Percentiles rank a stretch among this genome's conserved stretches.
Conservation (phyloP, 2,329 filamentous ascomycete genomes). For the Dryadomyces quercus-mongolicae region DNA sequence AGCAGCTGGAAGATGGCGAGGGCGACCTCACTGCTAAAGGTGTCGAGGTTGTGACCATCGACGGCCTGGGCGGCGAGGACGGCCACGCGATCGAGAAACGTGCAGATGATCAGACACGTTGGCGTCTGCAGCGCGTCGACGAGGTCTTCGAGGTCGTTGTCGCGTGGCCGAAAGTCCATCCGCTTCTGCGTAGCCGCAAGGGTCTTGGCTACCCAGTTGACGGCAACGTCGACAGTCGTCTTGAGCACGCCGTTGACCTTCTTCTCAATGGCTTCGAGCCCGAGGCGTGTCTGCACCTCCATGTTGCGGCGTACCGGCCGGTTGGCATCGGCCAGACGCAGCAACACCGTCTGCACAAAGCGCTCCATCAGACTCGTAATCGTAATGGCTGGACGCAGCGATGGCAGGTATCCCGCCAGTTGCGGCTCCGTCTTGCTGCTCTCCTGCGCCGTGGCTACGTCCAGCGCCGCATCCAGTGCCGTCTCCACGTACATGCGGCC, state of each 20-base stretch:
- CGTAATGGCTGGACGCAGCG: slow-evolving; percentile 69
- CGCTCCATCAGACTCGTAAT: slow-evolving; percentile 90
- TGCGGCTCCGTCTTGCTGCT: slow-evolving; percentile 75
- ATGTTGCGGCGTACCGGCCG: slow-evolving; percentile 83
- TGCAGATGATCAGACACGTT: slow-evolving; percentile 70
- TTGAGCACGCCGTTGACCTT: slow-evolving; percentile 58
- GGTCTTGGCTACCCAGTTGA: slow-evolving; percentile 64
- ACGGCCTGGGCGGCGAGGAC: slow-evolving; percentile 54
- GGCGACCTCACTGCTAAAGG: slow-evolving; percentile 75
- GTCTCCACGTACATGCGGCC: slow-evolving; percentile 68
- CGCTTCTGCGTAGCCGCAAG: slow-evolving; percentile 69
- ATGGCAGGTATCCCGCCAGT: slow-evolving; percentile 60
- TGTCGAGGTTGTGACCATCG: slow-evolving; percentile 71
- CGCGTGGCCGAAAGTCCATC: slow-evolving; percentile 78
- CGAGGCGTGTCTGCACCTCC: slow-evolving; percentile 66
- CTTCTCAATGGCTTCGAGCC: slow-evolving; percentile 68
- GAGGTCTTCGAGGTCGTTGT: slow-evolving; percentile 51
- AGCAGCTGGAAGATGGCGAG: slow-evolving; percentile 65
- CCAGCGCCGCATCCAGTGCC: slow-evolving; percentile 55
- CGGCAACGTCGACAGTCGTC: slow-evolving; percentile 49
- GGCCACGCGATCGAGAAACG: slow-evolving; percentile 62
- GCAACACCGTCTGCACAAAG: slow-evolving; percentile 80
- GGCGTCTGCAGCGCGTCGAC: slow-evolving; percentile 73
- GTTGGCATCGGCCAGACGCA: slow-evolving; percentile 79
- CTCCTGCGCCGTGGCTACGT: slow-evolving; percentile 67